A percentile compares a stretch with the other conserved stretches of the same genome.
Evolutionary conservation across 495 filamentous ascomycete genomes (phyloP).

Genomic region (Lentithecium fluviatile): DNA sequence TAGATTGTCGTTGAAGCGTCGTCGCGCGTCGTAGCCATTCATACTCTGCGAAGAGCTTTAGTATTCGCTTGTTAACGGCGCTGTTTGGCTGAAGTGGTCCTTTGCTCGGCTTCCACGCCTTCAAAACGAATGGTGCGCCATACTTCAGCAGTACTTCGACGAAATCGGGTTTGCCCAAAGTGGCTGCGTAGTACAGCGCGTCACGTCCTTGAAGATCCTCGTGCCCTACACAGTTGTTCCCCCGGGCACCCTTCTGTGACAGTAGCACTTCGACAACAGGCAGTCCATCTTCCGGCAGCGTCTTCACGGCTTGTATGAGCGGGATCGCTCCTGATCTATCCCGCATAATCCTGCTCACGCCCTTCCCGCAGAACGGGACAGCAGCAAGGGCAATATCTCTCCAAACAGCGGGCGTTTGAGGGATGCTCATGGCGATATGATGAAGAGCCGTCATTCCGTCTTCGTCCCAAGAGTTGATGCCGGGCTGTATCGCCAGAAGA

Average conservation of each 20-base stretch:
- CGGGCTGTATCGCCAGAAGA: constrained; percentile 25
- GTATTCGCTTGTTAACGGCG: constrained; percentile 6
- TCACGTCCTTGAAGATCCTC: constrained; percentile 23
- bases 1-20: constrained; percentile 9
- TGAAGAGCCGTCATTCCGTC: constrained; percentile 27
- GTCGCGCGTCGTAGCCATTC: constrained; percentile 22
- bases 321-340: constrained; percentile 23
- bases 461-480: constrained; percentile 25
- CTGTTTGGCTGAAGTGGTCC: constrained; percentile 14
- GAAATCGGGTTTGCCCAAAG: constrained; percentile 21
- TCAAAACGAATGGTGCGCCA: constrained; percentile 16
- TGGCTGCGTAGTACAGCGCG: constrained; percentile 28
- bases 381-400: constrained; percentile 21
- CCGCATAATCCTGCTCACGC: constrained; percentile 25
- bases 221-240: constrained; percentile 26
- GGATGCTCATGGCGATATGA: constrained; percentile 18
- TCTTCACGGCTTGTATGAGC: constrained; percentile 26
- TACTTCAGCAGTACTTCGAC: constrained; percentile 13
- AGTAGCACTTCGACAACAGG: constrained; percentile 23
- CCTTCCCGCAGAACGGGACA: constrained; percentile 18
- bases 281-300: constrained; percentile 20
- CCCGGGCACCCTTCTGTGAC: not conserved
- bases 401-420: constrained; percentile 15
- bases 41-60: constrained; percentile 22
- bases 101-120: constrained; percentile 20